phyloP scores from a whole-genome alignment of 2,329 filamentous ascomycete genomes.

The Xylaria sp. region DNA sequence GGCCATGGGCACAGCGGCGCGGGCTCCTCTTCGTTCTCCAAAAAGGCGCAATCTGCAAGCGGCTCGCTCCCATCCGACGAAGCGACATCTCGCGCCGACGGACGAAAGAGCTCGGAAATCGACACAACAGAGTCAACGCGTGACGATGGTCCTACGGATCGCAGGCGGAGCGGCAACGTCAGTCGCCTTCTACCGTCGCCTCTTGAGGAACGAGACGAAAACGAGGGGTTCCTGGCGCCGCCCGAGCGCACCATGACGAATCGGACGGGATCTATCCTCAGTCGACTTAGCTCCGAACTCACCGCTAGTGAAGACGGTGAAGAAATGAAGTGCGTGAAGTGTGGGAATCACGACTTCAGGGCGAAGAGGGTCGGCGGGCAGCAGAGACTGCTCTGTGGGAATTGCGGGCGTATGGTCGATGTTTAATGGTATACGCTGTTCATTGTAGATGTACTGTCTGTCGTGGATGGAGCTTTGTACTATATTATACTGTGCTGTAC shows the following conservation, averaged over 20 bases:
- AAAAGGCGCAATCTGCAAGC: slow-evolving; percentile 37
- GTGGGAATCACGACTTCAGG: slow-evolving; percentile 71
- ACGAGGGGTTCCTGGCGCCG: slow-evolving; percentile 34
- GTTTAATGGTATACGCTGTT: slow-evolving; percentile 13
- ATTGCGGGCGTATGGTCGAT: slow-evolving; percentile 56
- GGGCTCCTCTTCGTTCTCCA: slow-evolving; percentile 15
- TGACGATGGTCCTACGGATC: slow-evolving; percentile 22
- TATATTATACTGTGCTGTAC: background rate
- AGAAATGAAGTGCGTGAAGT: slow-evolving; percentile 66
- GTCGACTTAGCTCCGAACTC: slow-evolving; percentile 68
- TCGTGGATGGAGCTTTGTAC: background rate
- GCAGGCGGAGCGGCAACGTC: slow-evolving; percentile 42
- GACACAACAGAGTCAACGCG: slow-evolving; percentile 16
- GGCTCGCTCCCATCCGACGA: slow-evolving; percentile 30
- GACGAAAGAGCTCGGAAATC: slow-evolving; percentile 40
- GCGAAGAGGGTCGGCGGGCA: slow-evolving; percentile 65
- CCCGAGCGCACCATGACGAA: slow-evolving; percentile 25
- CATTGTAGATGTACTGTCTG: no score
- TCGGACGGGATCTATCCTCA: slow-evolving; percentile 58
- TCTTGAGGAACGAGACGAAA: slow-evolving; percentile 36
- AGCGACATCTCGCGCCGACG: slow-evolving; percentile 25
- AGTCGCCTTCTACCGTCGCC: slow-evolving; percentile 30
- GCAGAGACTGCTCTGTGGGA: slow-evolving; percentile 70
- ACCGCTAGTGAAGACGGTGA: slow-evolving; percentile 57
- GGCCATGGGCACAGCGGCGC: background rate